These are phyloP conservation scores for Teratosphaeria destructans DNA, from an alignment of 2,329 filamentous ascomycete species.

Conservation along the genomic window DNA sequence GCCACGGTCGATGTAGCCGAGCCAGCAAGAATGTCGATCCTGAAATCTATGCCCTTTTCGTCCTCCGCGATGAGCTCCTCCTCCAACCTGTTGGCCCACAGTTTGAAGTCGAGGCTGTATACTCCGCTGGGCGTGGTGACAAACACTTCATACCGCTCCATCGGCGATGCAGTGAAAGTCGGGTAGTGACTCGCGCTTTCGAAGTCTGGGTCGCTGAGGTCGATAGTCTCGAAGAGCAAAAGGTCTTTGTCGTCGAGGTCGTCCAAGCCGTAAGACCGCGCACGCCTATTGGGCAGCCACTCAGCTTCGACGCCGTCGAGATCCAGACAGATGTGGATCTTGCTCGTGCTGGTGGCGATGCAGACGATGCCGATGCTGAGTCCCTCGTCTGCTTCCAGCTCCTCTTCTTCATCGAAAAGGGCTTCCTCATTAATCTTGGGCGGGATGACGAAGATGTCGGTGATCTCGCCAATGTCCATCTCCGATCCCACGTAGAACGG, in stretches of 20 bases:
- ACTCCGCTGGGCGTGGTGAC: slow-evolving; percentile 46
- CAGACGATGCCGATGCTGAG: slow-evolving; percentile 49
- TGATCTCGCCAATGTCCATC: slow-evolving; percentile 45
- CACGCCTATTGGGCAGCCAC: slow-evolving; percentile 44
- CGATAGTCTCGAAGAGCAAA: slow-evolving; percentile 33
- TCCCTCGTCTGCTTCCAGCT: slow-evolving; percentile 30
- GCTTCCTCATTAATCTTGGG: slow-evolving; percentile 43
- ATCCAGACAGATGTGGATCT: slow-evolving; percentile 51
- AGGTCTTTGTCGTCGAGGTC: slow-evolving; percentile 18
- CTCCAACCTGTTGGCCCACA: slow-evolving; percentile 48
- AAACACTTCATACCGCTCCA: slow-evolving; percentile 49
- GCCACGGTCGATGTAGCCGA: slow-evolving; percentile 40
- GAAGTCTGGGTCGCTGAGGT: slow-evolving; percentile 14
- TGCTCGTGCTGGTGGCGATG: slow-evolving; percentile 44
- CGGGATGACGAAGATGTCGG: slow-evolving; percentile 51
- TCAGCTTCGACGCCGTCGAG: slow-evolving; percentile 52
- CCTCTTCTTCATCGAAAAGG: slow-evolving; percentile 41
- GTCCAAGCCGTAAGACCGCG: slow-evolving; percentile 14
- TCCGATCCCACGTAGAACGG: slow-evolving; percentile 47
- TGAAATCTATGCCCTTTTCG: slow-evolving; percentile 44
- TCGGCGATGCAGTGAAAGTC: slow-evolving; percentile 45
- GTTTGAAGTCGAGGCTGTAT: slow-evolving; percentile 44
- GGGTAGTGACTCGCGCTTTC: slow-evolving; percentile 32
- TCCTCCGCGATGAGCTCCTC: slow-evolving; percentile 45
- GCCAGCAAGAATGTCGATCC: slow-evolving; percentile 40